phyloP scores from a whole-genome alignment of 208 protist species.

The Leishmania arabica region DNA sequence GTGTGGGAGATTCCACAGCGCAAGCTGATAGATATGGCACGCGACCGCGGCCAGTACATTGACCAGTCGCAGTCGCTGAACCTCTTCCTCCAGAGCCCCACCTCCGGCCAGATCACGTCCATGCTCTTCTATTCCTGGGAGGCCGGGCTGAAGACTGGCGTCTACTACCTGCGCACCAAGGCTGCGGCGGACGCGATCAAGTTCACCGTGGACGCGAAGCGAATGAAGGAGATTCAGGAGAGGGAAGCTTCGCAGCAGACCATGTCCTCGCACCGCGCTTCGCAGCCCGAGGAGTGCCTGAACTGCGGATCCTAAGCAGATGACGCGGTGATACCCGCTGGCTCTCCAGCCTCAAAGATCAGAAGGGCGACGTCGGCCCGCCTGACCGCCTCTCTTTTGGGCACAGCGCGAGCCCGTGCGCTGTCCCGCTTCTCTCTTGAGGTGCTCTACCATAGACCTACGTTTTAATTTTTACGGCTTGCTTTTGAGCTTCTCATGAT shows the following conservation, averaged over 20 bases:
- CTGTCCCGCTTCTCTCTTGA: not conserved
- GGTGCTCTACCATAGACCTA: not conserved
- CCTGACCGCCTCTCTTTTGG: not conserved
- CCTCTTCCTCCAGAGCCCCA: conserved; percentile 97
- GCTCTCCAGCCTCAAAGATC: not conserved
- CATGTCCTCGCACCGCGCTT: conserved; percentile 8
- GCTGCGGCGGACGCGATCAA: conserved; percentile 99
- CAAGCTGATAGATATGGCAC: conserved; percentile 98
- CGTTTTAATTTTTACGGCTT: not conserved
- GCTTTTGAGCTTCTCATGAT: not conserved
- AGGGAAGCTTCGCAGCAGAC: conserved; percentile 17
- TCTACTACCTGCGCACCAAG: conserved; percentile 99
- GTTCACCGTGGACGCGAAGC: conserved; percentile 98
- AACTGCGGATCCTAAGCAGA: conserved; percentile 60
- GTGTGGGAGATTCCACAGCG: conserved; percentile 99
- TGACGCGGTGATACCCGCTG: not conserved
- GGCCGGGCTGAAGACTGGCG: conserved; percentile 99
- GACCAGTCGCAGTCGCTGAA: conserved; percentile 99
- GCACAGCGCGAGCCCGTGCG: not conserved
- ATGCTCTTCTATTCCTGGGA: conserved; percentile 99
- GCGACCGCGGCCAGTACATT: conserved; percentile 98
- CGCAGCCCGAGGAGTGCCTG: conserved; percentile 78
- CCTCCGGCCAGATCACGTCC: conserved; percentile 96
- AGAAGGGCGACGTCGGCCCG: not conserved
- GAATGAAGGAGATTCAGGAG: conserved; percentile 73